Evolutionary conservation across 1,284 basidiomycete species (phyloP).

Genomic region (Rhodotorula mucilaginosa): DNA sequence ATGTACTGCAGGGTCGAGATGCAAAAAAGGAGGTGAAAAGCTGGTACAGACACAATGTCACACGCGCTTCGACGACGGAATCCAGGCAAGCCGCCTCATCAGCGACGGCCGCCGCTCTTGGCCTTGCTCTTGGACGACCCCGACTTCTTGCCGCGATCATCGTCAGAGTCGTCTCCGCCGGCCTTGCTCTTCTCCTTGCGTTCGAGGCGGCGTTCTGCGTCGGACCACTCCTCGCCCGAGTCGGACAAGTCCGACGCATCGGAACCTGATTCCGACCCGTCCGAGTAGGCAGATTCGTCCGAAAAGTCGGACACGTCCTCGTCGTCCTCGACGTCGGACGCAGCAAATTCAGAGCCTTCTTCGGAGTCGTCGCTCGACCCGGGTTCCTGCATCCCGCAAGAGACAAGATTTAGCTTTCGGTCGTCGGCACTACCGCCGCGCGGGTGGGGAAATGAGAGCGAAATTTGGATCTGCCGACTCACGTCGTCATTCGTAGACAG

Average conservation of each 20-base stretch:
- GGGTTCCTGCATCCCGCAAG: constrained; percentile 39
- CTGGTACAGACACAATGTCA: no score
- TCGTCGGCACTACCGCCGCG: no score
- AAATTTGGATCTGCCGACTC: constrained; percentile 2
- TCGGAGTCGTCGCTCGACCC: constrained; percentile 48
- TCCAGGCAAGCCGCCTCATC: background rate
- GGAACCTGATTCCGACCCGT: constrained; percentile 19
- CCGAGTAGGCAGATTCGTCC: constrained; percentile 51
- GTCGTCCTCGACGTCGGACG: constrained; percentile 44
- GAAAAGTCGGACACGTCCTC: constrained; percentile 45
- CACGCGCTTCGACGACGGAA: no score
- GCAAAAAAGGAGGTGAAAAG: no score
- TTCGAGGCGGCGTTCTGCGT: constrained; percentile 81
- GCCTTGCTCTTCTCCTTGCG: constrained; percentile 56
- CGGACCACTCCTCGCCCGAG: constrained; percentile 84
- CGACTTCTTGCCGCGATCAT: constrained; percentile 22
- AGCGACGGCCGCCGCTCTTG: constrained; percentile 7
- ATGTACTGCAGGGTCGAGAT: no score
- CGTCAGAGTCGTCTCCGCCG: constrained; percentile 16
- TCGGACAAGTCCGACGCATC: constrained; percentile 29
- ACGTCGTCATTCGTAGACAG: constrained; percentile 65
- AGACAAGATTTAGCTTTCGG: no score
- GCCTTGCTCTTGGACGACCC: constrained; percentile 12
- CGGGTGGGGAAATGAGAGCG: no score
- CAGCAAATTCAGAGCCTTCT: constrained; percentile 47